Evolutionary conservation across 108 stramenopile species (phyloP), one percentile per base, ranked within the genome.

Genomic region (Fragilariopsis cylindrus): DNA sequence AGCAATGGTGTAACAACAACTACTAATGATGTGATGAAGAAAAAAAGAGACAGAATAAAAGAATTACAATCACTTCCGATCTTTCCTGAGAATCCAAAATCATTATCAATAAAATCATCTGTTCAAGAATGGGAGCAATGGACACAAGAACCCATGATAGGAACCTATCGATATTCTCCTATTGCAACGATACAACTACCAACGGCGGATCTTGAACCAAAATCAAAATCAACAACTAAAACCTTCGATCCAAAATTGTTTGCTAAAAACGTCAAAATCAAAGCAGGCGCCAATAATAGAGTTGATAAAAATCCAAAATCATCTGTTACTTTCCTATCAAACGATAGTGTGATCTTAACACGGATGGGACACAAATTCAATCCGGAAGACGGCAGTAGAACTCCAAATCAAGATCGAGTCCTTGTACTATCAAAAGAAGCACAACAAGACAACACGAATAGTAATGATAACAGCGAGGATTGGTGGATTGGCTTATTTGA

Each of bases 401-500:
- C 69, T 40, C 65, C 82, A 44, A 94, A 94, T 80, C 93, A 91
- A 79, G 93, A 94, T 83, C 76, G 88, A 65, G 70, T 76, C 11
- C 64, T 87, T 4, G 40, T 94, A 6, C 53, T 90, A n/a, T 65
- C 83, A 16, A 75, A 81, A 12, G 76, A 74, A 48, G 6, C 16
- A 7, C 30, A 30, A 30, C 30, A 30, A 30, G 45, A 42, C 15
- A 48, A 55, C 16, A 19, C 56, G 21, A 76, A 39, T 53, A 75
- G 16, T 18, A n/a, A 30, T 18, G 43, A 43, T 8, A 40, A 43
- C 15, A 57, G 57, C 43, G 55, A 43, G 5, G 84, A 67, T 81
- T 90, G 47, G 64, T 95, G 79, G 46, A 77, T 91, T 55, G 89
- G 88, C 2, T 56, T 92, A 44, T 89, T 91, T 60, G 94, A 95